Base-by-base conservation (phyloP, 495 filamentous ascomycete genomes). In the Cairneyella variabilis region DNA sequence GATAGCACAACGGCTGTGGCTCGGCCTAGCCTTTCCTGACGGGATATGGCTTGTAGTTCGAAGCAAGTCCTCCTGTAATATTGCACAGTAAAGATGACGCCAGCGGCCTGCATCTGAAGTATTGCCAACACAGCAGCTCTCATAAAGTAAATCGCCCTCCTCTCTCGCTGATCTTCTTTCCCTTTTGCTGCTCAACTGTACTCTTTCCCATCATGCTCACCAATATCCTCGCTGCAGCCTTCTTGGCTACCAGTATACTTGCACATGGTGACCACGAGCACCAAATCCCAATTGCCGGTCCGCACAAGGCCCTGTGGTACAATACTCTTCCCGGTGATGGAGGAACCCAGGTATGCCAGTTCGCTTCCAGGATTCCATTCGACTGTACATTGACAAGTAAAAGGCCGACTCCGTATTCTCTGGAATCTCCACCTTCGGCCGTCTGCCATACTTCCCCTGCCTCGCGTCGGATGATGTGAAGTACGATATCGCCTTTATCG, bases 401-500 rank as follows among this genome's bases (percentile, higher is more conserved):
- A 47, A 77, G 71, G 75, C 75, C 5, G 74, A 78, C 50, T 75
- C 75, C 0, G 75, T 78, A 38, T 50, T 56, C 53, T 64, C 62
- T 23, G 85, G 85, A 21, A 83, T 89, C 59, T 80, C 79, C 4
- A 90, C 89, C 11, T 95, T 91, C 62, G 89, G 85, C 23, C 80
- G 85, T 51, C 68, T 93, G 3, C 79, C 84, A 1, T 93, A 92
- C 69, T 83, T 79, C 50, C 88, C 89, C 28, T 95, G 89, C 61
- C 73, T 95, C 5, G 69, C 84, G 1, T 88, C 78, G 36, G 79
- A 90, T 28, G 73, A 78, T 16, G 61, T 61, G 1, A 81, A 74
- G 60, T 93, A 83, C 61, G 89, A 95, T 54, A 91, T 93, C 67
- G 89, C 89, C 22, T 88, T 95, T 65, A 62, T 95, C 23, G 88